These are phyloP conservation scores for Diaporthe sp. DNA, from an alignment of 2,329 filamentous ascomycete species.

Conservation along the genomic window DNA sequence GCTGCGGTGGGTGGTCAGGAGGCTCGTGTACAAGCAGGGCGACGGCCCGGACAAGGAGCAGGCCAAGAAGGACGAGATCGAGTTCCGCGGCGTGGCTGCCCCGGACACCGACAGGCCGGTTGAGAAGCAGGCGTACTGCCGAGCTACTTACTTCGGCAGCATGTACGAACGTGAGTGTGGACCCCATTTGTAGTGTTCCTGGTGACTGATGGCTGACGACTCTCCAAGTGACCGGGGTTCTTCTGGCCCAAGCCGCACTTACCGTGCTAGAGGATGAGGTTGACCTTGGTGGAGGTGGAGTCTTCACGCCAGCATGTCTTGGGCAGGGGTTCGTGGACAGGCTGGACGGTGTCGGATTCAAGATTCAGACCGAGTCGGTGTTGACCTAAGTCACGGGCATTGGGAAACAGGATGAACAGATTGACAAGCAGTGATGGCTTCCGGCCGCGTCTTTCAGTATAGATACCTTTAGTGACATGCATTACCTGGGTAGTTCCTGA, in stretches of 20 bases:
- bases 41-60: slow-evolving; percentile 67
- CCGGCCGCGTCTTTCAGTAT: background rate
- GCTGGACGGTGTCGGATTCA: slow-evolving; percentile 72
- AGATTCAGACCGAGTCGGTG: slow-evolving; percentile 68
- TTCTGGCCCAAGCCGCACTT: slow-evolving; percentile 74
- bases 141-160: slow-evolving; percentile 70
- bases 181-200: background rate
- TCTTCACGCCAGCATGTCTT: slow-evolving; percentile 80
- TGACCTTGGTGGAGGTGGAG: slow-evolving; percentile 70
- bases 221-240: slow-evolving; percentile 72
- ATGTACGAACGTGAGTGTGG: slow-evolving; percentile 73
- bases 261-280: slow-evolving; percentile 75
- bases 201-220: slow-evolving; percentile 36
- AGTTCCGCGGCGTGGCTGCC: slow-evolving; percentile 75
- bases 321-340: slow-evolving; percentile 77
- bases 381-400: slow-evolving; percentile 42
- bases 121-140: slow-evolving; percentile 67
- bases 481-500: background rate
- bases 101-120: slow-evolving; percentile 62
- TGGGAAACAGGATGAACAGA: background rate
- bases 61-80: slow-evolving; percentile 70
- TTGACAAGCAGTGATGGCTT: background rate
- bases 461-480: background rate
- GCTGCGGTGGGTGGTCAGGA: slow-evolving; percentile 60
- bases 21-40: slow-evolving; percentile 66